Percentiles rank a stretch among this genome's conserved stretches.
Conservation (phyloP, 768 basidiomycete species). For the Pulveroboletus ravenelii region DNA sequence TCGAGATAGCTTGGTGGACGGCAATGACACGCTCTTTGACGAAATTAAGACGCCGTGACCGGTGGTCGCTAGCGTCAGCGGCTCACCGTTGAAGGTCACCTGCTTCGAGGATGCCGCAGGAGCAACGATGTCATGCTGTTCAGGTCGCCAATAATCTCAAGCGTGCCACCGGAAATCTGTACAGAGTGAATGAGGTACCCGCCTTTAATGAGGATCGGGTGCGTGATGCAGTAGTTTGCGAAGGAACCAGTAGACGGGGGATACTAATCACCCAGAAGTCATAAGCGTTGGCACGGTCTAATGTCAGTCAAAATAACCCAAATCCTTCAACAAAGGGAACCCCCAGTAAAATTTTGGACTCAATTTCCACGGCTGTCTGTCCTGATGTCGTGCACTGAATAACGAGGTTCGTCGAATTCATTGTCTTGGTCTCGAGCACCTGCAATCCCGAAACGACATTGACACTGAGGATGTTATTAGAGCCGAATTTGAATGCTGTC, state of each 20-base stretch:
- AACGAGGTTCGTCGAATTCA: constrained; percentile 34
- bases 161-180: constrained; percentile 31
- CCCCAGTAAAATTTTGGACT: constrained; percentile 34
- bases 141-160: constrained; percentile 42
- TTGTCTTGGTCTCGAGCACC: constrained; percentile 33
- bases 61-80: constrained; percentile 33
- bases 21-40: constrained; percentile 10
- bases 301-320: not conserved
- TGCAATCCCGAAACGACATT: constrained; percentile 22
- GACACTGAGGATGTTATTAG: constrained; percentile 20
- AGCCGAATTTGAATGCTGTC: constrained; percentile 40
- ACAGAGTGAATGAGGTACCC: constrained; percentile 45
- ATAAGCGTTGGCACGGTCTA: constrained; percentile 47
- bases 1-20: constrained; percentile 17
- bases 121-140: constrained; percentile 39
- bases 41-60: constrained; percentile 38
- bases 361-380: constrained; percentile 44
- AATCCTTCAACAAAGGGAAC: not conserved
- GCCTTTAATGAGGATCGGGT: constrained; percentile 45
- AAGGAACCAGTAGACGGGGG: constrained; percentile 34
- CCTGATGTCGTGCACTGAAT: constrained; percentile 44
- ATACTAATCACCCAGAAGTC: constrained; percentile 47
- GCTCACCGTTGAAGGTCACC: constrained; percentile 42
- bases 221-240: constrained; percentile 33
- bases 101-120: constrained; percentile 36